A percentile compares a stretch with the other conserved stretches of the same genome.
Conservation (phyloP, 257 asterid genomes). For the Solanum chiquidenum region DNA sequence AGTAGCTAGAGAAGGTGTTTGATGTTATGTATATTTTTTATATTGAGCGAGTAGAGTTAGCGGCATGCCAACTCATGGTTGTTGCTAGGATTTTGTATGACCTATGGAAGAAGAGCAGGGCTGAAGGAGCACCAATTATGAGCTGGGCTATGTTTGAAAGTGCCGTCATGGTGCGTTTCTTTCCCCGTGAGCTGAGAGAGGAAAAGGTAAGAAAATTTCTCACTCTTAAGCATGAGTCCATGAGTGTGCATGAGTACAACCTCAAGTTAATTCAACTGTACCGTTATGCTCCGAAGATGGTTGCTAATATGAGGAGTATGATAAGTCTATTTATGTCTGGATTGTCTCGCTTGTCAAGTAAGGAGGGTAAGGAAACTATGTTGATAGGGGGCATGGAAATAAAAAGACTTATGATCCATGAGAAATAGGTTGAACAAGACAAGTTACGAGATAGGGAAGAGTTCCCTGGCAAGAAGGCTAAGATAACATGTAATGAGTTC, state of each 20-base stretch:
- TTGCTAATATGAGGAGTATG: background rate
- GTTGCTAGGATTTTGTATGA: background rate
- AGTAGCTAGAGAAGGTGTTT: background rate
- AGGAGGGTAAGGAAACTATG: background rate
- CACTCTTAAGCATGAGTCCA: background rate
- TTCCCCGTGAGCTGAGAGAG: background rate
- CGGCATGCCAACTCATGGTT: background rate
- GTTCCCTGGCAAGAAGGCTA: background rate
- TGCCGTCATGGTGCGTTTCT: background rate
- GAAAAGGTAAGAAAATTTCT: background rate
- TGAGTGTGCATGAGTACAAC: background rate
- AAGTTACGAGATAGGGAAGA: background rate
- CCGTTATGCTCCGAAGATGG: background rate
- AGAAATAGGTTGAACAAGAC: background rate
- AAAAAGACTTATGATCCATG: background rate
- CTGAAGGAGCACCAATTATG: background rate
- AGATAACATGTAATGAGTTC: background rate
- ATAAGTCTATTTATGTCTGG: background rate
- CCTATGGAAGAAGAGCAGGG: background rate
- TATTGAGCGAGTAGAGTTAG: background rate
- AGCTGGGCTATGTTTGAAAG: background rate
- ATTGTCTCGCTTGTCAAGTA: background rate
- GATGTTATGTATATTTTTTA: background rate
- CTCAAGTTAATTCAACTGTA: background rate
- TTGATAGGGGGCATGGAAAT: background rate